These are phyloP conservation scores for Martiniozyma asiatica DNA, from an alignment of 1,139 yeast genomes.

Conservation along the genomic window DNA sequence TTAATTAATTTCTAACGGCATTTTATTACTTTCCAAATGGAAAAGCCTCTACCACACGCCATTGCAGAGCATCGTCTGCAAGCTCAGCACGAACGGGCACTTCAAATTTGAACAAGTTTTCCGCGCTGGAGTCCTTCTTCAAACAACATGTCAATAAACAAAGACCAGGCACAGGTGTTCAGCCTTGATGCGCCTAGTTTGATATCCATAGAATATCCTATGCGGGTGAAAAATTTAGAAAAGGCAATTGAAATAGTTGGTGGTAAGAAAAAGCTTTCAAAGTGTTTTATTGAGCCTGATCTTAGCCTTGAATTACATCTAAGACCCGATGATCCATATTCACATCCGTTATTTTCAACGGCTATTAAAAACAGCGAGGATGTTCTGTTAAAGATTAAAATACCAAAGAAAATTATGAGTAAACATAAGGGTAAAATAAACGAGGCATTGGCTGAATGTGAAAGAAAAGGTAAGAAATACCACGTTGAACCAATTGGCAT, in stretches of 20 bases:
- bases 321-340: constrained; percentile 55
- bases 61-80: too few species aligned
- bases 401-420: constrained; percentile 50
- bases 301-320: constrained; percentile 47
- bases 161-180: constrained; percentile 42
- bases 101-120: too few species aligned
- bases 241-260: constrained; percentile 71
- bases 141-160: too few species aligned
- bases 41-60: too few species aligned
- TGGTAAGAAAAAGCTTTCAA: constrained; percentile 40
- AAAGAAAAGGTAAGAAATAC: constrained; percentile 21
- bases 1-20: too few species aligned
- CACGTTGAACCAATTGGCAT: constrained; percentile 53
- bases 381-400: constrained; percentile 51
- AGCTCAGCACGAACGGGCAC: too few species aligned
- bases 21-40: too few species aligned
- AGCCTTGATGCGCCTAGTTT: constrained; percentile 68
- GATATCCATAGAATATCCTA: constrained; percentile 70
- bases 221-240: constrained; percentile 49
- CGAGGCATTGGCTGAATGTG: constrained; percentile 34
- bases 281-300: constrained; percentile 24
- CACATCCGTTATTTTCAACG: constrained; percentile 65
- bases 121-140: too few species aligned
- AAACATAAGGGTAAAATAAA: constrained; percentile 38
- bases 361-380: constrained; percentile 39